Evolutionary conservation across 495 filamentous ascomycete genomes (phyloP), one percentile per base, ranked within the genome.

Genomic region (Penicillium robsamsonii): DNA sequence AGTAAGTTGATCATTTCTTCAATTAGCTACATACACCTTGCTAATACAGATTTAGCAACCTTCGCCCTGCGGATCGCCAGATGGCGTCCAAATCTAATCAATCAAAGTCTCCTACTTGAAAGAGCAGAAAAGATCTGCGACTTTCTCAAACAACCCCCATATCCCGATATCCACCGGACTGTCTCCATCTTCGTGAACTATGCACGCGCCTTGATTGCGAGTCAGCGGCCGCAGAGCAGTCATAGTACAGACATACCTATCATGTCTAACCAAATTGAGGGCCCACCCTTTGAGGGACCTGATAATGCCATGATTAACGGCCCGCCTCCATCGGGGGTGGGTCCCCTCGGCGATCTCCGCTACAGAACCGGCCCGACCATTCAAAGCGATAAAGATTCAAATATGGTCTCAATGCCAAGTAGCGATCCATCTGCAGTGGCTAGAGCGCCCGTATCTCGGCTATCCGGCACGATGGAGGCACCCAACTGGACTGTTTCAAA

Each of bases 181-280:
- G 72, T 76, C 22, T 75, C 72, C 17, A 70, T 76, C 50, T 76
- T 76, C 42, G 72, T 75, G 20, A 74, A 71, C 53, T 76, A 76
- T 40, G 72, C 68, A 35, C 66, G 74, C 15, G 72, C 72, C 17
- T 52, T 76, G 24, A 68, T 75, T 35, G 69, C 70, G 17, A 72
- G 66, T 22, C 70, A 70, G 40, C 61, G 63, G 8, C 53, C 64
- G 27, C 58, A 61, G 11, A 67, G 59, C 38, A 54, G 61, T 7
- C 52, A 60, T 30, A 59, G 53, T 38, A 49, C 59, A 40, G 63
- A 71, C 27, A 43, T 24, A 22, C 63, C 56, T 15, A 55, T 64
- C 46, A 35, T 58, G 27, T 54, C 62, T 8, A 57, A 64, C 22
- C 59, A 54, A 40, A 49, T 50, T 15, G 57, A 69, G 42, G 60